Conservation (phyloP, 176 grass and related monocot genomes). For the Raddia guianensis region DNA sequence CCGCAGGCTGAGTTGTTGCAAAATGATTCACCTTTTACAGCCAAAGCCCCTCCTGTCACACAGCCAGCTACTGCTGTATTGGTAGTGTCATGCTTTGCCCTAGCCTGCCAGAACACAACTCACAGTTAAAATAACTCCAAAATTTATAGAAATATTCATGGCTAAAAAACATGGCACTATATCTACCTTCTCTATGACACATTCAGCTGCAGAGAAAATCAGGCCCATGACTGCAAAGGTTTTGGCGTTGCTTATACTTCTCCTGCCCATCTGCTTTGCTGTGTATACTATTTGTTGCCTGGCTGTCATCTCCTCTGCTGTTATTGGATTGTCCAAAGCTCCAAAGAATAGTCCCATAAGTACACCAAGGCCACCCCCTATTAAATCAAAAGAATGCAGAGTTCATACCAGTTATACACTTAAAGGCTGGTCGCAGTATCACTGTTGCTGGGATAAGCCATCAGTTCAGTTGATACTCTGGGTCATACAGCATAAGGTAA, state of each 20-base stretch:
- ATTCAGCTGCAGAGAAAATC: slow-evolving; percentile 93
- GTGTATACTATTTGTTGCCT: slow-evolving; percentile 79
- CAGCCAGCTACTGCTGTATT: slow-evolving; percentile 89
- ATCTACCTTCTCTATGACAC: slow-evolving; percentile 79
- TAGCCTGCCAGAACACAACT: slow-evolving; percentile 56
- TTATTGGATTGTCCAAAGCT: slow-evolving; percentile 88
- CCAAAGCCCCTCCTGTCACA: slow-evolving; percentile 81
- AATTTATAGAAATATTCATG: background rate
- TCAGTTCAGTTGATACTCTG: background rate
- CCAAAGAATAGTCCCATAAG: slow-evolving; percentile 91
- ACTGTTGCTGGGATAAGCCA: background rate
- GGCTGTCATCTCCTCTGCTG: slow-evolving; percentile 68
- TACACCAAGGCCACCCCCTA: slow-evolving; percentile 89
- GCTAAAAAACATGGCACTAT: background rate
- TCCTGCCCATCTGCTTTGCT: slow-evolving; percentile 92
- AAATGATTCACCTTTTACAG: slow-evolving; percentile 71
- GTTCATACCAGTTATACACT: slow-evolving; percentile 32
- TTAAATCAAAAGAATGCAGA: slow-evolving; percentile 33
- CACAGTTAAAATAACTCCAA: slow-evolving; percentile 19
- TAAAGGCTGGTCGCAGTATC: background rate
- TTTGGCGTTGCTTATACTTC: slow-evolving; percentile 81
- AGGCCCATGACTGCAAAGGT: slow-evolving; percentile 93
- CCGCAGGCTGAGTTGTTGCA: background rate
- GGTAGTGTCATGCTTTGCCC: slow-evolving; percentile 91
- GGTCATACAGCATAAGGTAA: slow-evolving; percentile 14